Evolutionary conservation across 2,329 filamentous ascomycete species (phyloP).

Genomic region (Aspergillus thermomutatus): DNA sequence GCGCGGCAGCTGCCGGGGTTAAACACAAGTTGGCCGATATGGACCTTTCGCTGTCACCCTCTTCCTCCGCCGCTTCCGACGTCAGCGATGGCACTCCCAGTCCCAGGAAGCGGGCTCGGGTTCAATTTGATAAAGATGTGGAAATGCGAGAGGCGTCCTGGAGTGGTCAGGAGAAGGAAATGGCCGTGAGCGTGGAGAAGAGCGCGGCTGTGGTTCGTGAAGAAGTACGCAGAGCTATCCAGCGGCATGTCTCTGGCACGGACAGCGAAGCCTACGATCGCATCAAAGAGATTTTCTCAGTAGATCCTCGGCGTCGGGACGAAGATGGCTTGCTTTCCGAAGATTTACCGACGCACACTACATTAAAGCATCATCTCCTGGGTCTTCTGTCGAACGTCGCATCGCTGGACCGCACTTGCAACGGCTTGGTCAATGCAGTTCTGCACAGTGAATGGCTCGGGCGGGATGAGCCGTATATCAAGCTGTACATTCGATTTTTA

Average conservation of each 20-base stretch:
- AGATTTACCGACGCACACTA: slow-evolving; percentile 50
- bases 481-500: slow-evolving; percentile 55
- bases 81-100: slow-evolving; percentile 22
- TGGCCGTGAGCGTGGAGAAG: slow-evolving; percentile 43
- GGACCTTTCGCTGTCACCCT: slow-evolving; percentile 30
- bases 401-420: slow-evolving; percentile 54
- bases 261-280: slow-evolving; percentile 57
- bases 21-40: slow-evolving; percentile 40
- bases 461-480: slow-evolving; percentile 58
- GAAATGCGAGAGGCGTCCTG: slow-evolving; percentile 23
- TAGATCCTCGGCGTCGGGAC: slow-evolving; percentile 43
- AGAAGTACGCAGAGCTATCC: slow-evolving; percentile 58
- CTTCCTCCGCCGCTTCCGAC: slow-evolving; percentile 29
- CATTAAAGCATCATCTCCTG: slow-evolving; percentile 57
- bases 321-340: slow-evolving; percentile 29
- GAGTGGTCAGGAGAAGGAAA: slow-evolving; percentile 41
- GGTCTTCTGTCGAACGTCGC: slow-evolving; percentile 58
- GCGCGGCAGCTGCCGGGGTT: slow-evolving; percentile 18
- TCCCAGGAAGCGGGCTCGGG: slow-evolving; percentile 40
- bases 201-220: slow-evolving; percentile 57
- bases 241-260: slow-evolving; percentile 48
- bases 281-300: slow-evolving; percentile 52
- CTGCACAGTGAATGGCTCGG: slow-evolving; percentile 61
- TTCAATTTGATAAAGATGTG: slow-evolving; percentile 42
- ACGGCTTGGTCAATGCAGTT: slow-evolving; percentile 56